Evolutionary conservation across 2,329 filamentous ascomycete species (phyloP).

Genomic region (Polychaeton citri): DNA sequence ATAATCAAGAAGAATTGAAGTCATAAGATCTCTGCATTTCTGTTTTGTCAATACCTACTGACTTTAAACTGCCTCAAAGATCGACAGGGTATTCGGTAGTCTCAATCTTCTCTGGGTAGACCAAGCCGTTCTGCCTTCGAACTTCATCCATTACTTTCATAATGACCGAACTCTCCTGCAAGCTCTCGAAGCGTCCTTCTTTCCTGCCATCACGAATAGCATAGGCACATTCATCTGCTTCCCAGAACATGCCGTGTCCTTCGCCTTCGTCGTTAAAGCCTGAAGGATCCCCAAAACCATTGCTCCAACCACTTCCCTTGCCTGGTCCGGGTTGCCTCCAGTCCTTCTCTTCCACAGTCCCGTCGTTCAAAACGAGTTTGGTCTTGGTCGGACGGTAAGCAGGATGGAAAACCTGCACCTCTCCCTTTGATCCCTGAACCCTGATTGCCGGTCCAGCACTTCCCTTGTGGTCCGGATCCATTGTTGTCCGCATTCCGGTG

Average conservation of each 20-base stretch:
- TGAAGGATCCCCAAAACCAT: constrained; percentile 28
- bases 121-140: constrained; percentile 47
- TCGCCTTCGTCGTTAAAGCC: constrained; percentile 36
- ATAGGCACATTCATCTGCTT: constrained; percentile 65
- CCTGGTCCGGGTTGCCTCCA: constrained; percentile 33
- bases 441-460: constrained; percentile 54
- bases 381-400: constrained; percentile 50
- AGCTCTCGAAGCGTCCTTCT: constrained; percentile 58
- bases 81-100: constrained; percentile 40
- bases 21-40: constrained; percentile 15
- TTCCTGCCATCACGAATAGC: constrained; percentile 64
- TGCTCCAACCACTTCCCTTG: constrained; percentile 33
- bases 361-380: constrained; percentile 25
- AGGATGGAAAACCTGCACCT: constrained; percentile 66
- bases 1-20: too few species aligned
- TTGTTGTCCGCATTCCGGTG: constrained; percentile 48
- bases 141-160: constrained; percentile 72
- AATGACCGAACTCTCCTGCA: constrained; percentile 66
- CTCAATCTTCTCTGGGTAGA: constrained; percentile 55
- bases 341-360: constrained; percentile 34
- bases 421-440: constrained; percentile 67
- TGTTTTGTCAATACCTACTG: not conserved
- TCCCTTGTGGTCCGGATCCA: constrained; percentile 48
- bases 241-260: constrained; percentile 82
- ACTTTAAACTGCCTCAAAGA: constrained; percentile 16